Percentiles rank a stretch among this genome's conserved stretches.
phyloP scores from a whole-genome alignment of 805 yeast genomes.

The Metschnikowia reukaufii region DNA sequence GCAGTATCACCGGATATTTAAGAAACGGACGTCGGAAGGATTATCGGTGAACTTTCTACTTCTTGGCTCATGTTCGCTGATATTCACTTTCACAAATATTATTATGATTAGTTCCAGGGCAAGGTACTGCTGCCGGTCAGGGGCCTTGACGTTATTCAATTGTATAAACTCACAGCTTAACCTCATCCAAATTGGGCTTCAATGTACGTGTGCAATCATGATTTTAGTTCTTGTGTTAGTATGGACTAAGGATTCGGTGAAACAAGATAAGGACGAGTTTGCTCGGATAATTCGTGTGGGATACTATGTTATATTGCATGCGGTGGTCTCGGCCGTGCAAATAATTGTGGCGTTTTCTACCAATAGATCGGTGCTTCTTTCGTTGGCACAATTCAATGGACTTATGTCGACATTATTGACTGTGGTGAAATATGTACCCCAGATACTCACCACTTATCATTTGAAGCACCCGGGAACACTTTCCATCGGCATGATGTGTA shows the following conservation, averaged over 20 bases:
- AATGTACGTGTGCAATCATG: constrained; percentile 57
- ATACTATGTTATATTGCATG: constrained; percentile 40
- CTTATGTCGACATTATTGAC: constrained; percentile 63
- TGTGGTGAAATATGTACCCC: constrained; percentile 75
- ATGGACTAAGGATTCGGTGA: constrained; percentile 45
- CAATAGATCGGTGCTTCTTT: constrained; percentile 24
- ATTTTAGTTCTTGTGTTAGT: constrained; percentile 57
- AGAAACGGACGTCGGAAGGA: constrained; percentile 70
- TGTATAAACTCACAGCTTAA: constrained; percentile 68
- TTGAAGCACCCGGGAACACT: constrained; percentile 79
- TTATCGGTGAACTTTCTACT: constrained; percentile 69
- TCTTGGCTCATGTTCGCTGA: constrained; percentile 68
- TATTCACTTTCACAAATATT: constrained; percentile 66
- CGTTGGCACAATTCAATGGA: constrained; percentile 62
- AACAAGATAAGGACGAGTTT: constrained; percentile 48
- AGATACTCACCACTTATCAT: constrained; percentile 63
- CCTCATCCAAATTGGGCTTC: constrained; percentile 63
- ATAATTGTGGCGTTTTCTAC: constrained; percentile 34
- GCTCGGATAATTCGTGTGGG: constrained; percentile 41
- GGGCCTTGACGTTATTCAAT: constrained; percentile 49
- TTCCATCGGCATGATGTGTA: constrained; percentile 75
- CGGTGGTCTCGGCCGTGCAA: constrained; percentile 31
- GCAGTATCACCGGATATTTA: constrained; percentile 62
- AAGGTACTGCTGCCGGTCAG: constrained; percentile 55
- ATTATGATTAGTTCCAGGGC: constrained; percentile 61